Percentiles rank a stretch among this genome's conserved stretches.
phyloP scores from a whole-genome alignment of 306 rosid genomes.

The Cyclanthera cordifolia region DNA sequence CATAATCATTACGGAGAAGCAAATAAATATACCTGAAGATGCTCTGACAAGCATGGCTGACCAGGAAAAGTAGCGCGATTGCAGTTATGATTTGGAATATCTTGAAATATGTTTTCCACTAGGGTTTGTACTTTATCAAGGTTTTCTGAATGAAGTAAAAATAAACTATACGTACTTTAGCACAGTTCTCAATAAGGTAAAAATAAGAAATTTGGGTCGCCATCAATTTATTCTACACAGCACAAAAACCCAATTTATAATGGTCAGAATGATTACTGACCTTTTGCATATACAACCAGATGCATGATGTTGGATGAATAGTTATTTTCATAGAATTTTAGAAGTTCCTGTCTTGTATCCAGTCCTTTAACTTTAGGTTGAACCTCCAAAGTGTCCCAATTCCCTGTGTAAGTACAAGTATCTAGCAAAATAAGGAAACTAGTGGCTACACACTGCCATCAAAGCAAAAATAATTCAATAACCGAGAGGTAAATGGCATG shows the following conservation, averaged over 20 bases:
- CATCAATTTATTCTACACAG: constrained; percentile 8
- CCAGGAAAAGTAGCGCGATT: constrained; percentile 30
- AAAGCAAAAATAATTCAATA: neutral
- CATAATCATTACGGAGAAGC: constrained; percentile 6
- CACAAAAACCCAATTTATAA: neutral
- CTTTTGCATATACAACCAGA: constrained; percentile 70
- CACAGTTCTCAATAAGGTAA: constrained; percentile 47
- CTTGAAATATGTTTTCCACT: constrained; percentile 70
- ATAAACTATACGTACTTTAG: constrained; percentile 42
- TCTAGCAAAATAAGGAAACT: neutral
- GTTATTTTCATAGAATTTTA: constrained; percentile 63
- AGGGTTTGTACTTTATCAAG: constrained; percentile 66
- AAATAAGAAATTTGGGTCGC: constrained; percentile 8
- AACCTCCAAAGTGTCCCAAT: constrained; percentile 92
- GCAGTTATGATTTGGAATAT: constrained; percentile 48
- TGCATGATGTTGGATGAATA: constrained; percentile 87
- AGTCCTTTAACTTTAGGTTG: constrained; percentile 73
- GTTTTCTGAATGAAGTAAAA: constrained; percentile 43
- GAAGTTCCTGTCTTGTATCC: constrained; percentile 73
- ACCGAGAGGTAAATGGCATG: neutral
- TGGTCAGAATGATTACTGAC: constrained; percentile 28
- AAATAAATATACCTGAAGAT: constrained; percentile 52
- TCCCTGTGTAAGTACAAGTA: constrained; percentile 33
- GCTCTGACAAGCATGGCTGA: constrained; percentile 76
- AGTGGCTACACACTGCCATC: neutral